These are phyloP conservation scores for Phytophthora melonis DNA, from an alignment of 352 stramenopile genomes.

Conservation along the genomic window DNA sequence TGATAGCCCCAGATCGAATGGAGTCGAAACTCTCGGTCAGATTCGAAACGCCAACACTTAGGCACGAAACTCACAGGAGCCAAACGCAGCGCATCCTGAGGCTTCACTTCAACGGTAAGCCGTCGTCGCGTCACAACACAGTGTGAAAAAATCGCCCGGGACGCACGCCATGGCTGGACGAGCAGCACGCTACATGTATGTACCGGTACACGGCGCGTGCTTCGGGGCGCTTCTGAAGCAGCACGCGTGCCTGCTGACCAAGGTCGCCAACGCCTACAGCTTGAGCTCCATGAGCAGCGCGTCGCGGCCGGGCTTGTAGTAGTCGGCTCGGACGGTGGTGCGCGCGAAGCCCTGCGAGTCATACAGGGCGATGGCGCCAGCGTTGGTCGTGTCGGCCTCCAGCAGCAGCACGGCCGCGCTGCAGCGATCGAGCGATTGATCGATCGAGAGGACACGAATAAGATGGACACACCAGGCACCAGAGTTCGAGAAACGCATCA, in stretches of 20 bases:
- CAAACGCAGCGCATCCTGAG: no score
- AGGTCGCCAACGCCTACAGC: constrained; percentile 4
- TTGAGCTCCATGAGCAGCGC: constrained; percentile 52
- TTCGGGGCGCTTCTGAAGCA: neutral
- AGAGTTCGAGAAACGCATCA: no score
- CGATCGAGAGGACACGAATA: no score
- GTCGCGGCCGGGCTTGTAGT: constrained; percentile 52
- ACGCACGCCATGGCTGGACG: neutral
- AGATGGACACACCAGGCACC: neutral
- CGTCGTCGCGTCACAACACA: no score
- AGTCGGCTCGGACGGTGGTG: constrained; percentile 42
- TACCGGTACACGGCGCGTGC: neutral
- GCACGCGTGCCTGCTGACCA: no score
- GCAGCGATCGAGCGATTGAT: constrained; percentile 9
- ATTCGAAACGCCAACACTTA: no score
- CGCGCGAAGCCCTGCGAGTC: constrained; percentile 46
- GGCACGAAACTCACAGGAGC: no score
- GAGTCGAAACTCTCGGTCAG: no score
- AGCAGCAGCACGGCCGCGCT: constrained; percentile 39
- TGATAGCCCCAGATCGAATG: no score
- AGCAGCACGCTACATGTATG: no score
- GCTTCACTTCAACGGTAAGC: no score
- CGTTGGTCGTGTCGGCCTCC: constrained; percentile 46
- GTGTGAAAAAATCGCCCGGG: neutral
- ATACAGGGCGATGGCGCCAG: constrained; percentile 50